These are phyloP conservation scores for Acorus calamus DNA, from an alignment of 106 monocot species.

Conservation along the genomic window DNA sequence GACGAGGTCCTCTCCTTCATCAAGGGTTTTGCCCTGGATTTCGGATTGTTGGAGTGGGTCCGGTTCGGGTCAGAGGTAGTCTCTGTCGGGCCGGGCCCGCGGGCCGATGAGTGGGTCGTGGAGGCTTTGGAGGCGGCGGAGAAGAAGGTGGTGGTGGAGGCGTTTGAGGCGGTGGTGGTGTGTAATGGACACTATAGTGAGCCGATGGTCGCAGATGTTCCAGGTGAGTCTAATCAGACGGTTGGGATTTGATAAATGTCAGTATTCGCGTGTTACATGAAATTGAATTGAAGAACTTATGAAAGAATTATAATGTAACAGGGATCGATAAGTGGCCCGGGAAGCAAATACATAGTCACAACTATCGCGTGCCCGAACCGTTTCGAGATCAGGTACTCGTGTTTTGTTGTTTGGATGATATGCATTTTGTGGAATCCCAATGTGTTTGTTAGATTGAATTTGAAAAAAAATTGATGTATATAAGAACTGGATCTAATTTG, in stretches of 20 bases:
- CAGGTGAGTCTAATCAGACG: conserved; percentile 11
- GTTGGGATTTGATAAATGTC: no score
- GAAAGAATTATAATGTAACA: conserved; percentile 1
- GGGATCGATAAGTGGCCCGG: conserved; percentile 47
- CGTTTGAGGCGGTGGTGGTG: conserved; percentile 49
- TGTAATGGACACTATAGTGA: conserved; percentile 28
- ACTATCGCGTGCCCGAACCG: conserved; percentile 37
- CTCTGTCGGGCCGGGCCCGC: conserved; percentile 11
- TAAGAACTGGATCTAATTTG: no score
- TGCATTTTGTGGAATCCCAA: background rate
- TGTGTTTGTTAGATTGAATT: no score
- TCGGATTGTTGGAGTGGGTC: conserved; percentile 16
- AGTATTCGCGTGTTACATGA: no score
- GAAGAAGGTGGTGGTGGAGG: conserved; percentile 14
- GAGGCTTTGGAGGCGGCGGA: conserved; percentile 6
- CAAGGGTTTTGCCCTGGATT: conserved; percentile 24
- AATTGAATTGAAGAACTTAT: no score
- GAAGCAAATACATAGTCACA: conserved; percentile 56
- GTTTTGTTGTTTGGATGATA: no score
- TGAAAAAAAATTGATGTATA: no score
- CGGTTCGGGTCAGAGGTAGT: background rate
- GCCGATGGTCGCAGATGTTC: conserved; percentile 25
- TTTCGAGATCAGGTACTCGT: conserved; percentile 38
- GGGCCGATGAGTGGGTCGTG: conserved; percentile 27
- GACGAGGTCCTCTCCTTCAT: conserved; percentile 30